A percentile compares a stretch with the other conserved stretches of the same genome.
Conservation (phyloP, 192 early-diverging fungal genomes). For the Phycomyces nitens region DNA sequence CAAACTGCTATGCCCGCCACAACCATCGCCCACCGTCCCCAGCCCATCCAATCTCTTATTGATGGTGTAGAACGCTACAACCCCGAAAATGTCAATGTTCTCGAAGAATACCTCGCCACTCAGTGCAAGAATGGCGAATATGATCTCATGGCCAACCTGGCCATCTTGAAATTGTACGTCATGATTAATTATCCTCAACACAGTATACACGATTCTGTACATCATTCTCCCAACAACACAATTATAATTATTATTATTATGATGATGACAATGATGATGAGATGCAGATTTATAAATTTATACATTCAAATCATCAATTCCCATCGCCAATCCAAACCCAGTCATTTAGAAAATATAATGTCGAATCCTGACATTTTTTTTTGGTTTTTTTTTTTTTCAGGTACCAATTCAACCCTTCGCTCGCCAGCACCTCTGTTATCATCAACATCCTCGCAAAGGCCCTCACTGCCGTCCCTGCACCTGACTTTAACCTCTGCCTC, state of each 20-base stretch:
- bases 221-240: no score
- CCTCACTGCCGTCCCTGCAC: slow-evolving; percentile 75
- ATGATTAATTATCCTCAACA: no score
- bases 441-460: slow-evolving; percentile 78
- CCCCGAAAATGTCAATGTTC: slow-evolving; percentile 76
- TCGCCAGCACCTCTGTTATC: slow-evolving; percentile 67
- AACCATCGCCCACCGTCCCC: slow-evolving; percentile 48
- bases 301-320: neutral
- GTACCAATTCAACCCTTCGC: slow-evolving; percentile 89
- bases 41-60: slow-evolving; percentile 71
- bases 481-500: slow-evolving; percentile 89
- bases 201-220: no score
- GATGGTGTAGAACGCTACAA: slow-evolving; percentile 89
- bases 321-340: neutral
- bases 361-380: no score
- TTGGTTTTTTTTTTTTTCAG: slow-evolving; percentile 34
- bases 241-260: no score
- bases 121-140: slow-evolving; percentile 80
- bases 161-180: slow-evolving; percentile 81
- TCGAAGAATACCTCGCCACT: slow-evolving; percentile 78
- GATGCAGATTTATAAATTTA: no score
- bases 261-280: no score
- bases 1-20: neutral
- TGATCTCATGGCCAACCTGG: slow-evolving; percentile 89
- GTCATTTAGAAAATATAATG: neutral